Evolutionary conservation across 257 asterid species (phyloP), one percentile per base, ranked within the genome.

Genomic region (Linderniella brevidens): DNA sequence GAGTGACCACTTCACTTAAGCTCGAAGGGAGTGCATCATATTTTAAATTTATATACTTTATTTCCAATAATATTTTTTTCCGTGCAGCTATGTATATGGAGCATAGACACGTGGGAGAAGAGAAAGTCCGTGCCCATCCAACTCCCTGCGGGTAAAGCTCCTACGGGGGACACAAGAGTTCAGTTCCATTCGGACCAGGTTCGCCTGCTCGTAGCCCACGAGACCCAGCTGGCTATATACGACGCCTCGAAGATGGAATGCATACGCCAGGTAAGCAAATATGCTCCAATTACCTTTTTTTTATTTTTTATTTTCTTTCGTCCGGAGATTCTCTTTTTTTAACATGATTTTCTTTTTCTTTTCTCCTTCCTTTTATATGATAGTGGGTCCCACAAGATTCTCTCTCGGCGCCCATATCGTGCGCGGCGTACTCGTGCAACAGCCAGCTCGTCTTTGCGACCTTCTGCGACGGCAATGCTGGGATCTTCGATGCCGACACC

Each of bases 361-460:
- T n/a, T 8, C 17, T 44, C 5, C 18, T 44, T 44, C 19, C 17
- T 46, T 17, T 32, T 7, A 18, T 25, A 25, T 25, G 32, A 60
- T 64, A 90, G 99, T 90, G 99, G 99, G 65, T 90, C 53, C 94
- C 99, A 4, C 96, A 90, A 68, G 96, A 81, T 19, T 60, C 68
- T 53, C 94, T 90, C 42, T 73, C 96, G 3, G 92, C 98, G 5
- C 88, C 96, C 17, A 81, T 90, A 63, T 73, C 96, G 10, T 90
- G 79, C 44, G 99, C 99, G 4, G 64, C 80, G 0, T 90, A 81
- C 72, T 81, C 99, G 15, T 85, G 99, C 79, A 90, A 90, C 63
- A 85, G 99, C 61, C 82, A 68, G 61, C 74, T 90, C 25, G 80
- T 90, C 46, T 81, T 58, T 65, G 94, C 99, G 58, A 79, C 96